Percentiles rank a stretch among this genome's conserved stretches.
These are phyloP conservation scores for Davidsoniella eucalypti DNA, from an alignment of 2,329 filamentous ascomycete species.

Conservation along the genomic window DNA sequence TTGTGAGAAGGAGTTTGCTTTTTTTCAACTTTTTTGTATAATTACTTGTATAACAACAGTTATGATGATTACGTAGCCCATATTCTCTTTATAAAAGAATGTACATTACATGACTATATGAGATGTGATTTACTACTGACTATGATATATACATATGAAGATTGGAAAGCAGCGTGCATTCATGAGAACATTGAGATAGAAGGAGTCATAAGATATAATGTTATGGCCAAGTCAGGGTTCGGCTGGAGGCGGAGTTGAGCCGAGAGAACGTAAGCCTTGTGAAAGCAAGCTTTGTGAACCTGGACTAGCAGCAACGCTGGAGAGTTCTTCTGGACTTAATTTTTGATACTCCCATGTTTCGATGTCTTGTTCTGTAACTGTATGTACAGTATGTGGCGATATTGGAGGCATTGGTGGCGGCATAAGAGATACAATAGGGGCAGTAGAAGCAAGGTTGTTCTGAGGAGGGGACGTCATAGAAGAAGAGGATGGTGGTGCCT, in stretches of 20 bases:
- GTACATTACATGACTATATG: background rate
- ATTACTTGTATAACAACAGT: background rate
- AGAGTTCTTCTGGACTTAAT: conserved; percentile 1
- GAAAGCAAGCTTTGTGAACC: background rate
- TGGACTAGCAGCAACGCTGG: background rate
- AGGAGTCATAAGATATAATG: background rate
- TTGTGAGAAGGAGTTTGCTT: no score
- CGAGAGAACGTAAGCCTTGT: background rate
- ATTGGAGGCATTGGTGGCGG: no score
- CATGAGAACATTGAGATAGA: no score
- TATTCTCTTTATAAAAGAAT: background rate
- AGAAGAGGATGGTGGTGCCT: no score
- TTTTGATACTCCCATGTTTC: conserved; percentile 3
- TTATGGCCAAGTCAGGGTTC: background rate
- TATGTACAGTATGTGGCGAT: no score
- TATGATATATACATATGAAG: background rate
- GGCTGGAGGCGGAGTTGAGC: background rate
- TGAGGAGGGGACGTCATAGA: no score
- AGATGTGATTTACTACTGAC: no score
- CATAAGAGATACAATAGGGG: no score
- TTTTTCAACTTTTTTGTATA: background rate
- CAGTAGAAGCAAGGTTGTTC: no score
- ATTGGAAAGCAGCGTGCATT: background rate
- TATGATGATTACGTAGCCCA: background rate
- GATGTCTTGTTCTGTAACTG: no score